Percentiles rank a stretch among this genome's conserved stretches.
These are phyloP conservation scores for Polymyxa betae DNA, from an alignment of 208 protist species.

Conservation along the genomic window DNA sequence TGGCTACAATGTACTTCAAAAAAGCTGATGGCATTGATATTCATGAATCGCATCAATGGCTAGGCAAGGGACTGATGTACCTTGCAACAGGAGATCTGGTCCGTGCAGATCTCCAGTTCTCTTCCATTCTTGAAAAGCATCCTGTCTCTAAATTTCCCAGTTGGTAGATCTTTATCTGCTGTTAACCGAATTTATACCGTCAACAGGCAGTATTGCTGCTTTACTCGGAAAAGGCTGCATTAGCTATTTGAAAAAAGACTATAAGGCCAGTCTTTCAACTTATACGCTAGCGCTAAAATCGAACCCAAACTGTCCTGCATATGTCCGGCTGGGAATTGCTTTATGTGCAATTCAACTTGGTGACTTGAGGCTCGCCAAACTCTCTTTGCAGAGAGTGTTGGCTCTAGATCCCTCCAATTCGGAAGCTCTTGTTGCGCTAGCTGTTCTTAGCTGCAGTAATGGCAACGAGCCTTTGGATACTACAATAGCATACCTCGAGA, in stretches of 20 bases:
- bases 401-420: neutral
- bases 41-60: slow-evolving; percentile 47
- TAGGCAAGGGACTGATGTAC: slow-evolving; percentile 38
- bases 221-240: slow-evolving; percentile 51
- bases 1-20: slow-evolving; percentile 2
- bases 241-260: slow-evolving; percentile 39
- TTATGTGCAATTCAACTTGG: slow-evolving; percentile 4
- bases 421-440: slow-evolving; percentile 41
- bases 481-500: neutral
- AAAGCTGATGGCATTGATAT: slow-evolving; percentile 43
- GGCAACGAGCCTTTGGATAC: neutral
- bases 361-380: neutral
- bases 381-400: slow-evolving; percentile 1
- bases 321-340: slow-evolving; percentile 24
- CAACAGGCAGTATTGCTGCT: slow-evolving; percentile 46
- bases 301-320: slow-evolving; percentile 30
- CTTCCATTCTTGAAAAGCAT: slow-evolving; percentile 22
- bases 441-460: neutral
- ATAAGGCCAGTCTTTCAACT: neutral
- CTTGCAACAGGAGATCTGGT: slow-evolving; percentile 25
- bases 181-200: no score
- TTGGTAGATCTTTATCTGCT: neutral
- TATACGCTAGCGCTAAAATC: slow-evolving; percentile 7
- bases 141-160: neutral
- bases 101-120: slow-evolving; percentile 7